Conservation (phyloP, 257 asterid species). For the Solanum stenotomum region DNA sequence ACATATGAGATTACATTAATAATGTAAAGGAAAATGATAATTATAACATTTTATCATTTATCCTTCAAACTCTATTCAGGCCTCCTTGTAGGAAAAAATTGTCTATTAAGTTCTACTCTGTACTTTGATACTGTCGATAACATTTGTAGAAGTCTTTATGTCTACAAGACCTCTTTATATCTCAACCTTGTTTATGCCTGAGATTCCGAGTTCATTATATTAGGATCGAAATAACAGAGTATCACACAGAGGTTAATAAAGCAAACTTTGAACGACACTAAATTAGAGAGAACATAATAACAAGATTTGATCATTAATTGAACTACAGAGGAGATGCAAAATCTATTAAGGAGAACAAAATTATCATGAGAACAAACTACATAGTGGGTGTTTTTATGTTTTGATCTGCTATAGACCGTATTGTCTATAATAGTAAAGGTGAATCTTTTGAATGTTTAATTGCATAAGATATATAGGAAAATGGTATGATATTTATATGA, state of each 20-base stretch:
- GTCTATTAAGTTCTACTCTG: not conserved
- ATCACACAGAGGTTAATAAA: not conserved
- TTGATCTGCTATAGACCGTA: not conserved
- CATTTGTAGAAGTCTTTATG: not conserved
- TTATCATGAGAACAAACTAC: too few species aligned
- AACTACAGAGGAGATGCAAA: too few species aligned
- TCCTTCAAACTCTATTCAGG: not conserved
- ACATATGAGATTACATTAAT: too few species aligned
- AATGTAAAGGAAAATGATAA: too few species aligned
- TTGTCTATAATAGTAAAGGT: not conserved
- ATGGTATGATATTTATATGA: not conserved
- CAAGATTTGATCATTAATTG: not conserved
- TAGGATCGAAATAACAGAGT: not conserved
- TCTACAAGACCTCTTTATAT: not conserved
- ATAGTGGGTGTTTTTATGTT: not conserved
- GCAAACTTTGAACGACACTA: not conserved
- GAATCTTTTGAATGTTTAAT: not conserved
- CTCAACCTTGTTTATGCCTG: not conserved
- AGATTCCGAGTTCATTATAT: too few species aligned
- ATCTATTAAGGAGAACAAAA: too few species aligned
- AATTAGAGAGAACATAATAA: too few species aligned
- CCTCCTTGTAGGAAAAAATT: not conserved
- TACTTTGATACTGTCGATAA: not conserved
- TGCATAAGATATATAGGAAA: not conserved
- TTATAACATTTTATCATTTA: too few species aligned